phyloP scores from a whole-genome alignment of 169 alveolate genomes.

The Eimeria mitis region DNA sequence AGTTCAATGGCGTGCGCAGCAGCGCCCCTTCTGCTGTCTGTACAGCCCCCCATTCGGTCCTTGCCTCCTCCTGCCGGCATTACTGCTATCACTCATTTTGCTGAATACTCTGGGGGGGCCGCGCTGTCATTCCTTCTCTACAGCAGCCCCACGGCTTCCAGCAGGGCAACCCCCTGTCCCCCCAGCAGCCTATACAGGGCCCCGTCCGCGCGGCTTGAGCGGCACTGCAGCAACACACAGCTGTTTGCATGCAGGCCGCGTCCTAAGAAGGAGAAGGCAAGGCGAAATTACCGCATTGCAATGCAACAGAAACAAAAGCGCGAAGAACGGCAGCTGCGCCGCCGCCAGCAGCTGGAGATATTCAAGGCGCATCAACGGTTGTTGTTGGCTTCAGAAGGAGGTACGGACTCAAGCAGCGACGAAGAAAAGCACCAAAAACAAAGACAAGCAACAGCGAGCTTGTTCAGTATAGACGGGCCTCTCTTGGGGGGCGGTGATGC shows the following conservation, averaged over 20 bases:
- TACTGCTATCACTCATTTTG: background rate
- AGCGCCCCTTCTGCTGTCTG: background rate
- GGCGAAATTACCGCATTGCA: slow-evolving; percentile 27
- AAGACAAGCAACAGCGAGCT: background rate
- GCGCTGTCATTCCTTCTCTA: background rate
- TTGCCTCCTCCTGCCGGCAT: background rate
- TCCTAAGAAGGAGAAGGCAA: slow-evolving; percentile 60
- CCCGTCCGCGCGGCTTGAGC: background rate
- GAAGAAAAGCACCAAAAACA: background rate
- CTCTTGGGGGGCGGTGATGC: background rate
- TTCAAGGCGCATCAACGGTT: slow-evolving; percentile 18
- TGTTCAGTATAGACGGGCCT: background rate
- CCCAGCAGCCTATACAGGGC: background rate
- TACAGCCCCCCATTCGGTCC: background rate
- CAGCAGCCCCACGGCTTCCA: background rate
- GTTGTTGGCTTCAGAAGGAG: background rate
- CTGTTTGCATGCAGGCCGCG: slow-evolving; percentile 48
- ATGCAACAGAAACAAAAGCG: slow-evolving; percentile 29
- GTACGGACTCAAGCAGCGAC: background rate
- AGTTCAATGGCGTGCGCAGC: slow-evolving; percentile 4
- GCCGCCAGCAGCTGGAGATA: slow-evolving; percentile 64
- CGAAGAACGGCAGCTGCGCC: slow-evolving; percentile 27
- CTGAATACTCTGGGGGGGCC: background rate
- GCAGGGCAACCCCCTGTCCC: background rate
- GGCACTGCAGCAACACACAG: background rate